Evolutionary conservation across 2,329 filamentous ascomycete genomes (phyloP).

Genomic region (Fusarium incarnatum): DNA sequence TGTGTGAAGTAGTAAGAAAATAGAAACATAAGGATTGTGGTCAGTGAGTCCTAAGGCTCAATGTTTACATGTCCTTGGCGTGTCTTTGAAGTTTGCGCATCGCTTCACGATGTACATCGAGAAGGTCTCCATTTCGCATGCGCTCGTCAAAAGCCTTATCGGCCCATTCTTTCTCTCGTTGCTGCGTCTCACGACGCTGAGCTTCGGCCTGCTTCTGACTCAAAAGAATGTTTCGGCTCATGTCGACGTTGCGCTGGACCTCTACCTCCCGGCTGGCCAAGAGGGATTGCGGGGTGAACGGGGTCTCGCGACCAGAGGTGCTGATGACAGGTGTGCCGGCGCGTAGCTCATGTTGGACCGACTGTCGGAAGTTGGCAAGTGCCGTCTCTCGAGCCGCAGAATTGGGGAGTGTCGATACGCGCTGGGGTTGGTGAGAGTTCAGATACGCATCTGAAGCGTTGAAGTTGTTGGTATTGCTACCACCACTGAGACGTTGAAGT

Average conservation of each 20-base stretch:
- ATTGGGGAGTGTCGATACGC: conserved; percentile 58
- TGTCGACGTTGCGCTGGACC: conserved; percentile 62
- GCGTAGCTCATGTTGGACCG: conserved; percentile 71
- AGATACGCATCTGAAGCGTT: conserved; percentile 52
- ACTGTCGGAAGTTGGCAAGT: conserved; percentile 75
- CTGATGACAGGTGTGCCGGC: conserved; percentile 52
- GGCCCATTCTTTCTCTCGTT: conserved; percentile 66
- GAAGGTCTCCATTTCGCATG: conserved; percentile 81
- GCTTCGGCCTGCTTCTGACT: conserved; percentile 72
- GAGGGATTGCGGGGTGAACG: conserved; percentile 52
- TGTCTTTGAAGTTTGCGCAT: conserved; percentile 80
- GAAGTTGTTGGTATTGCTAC: conserved; percentile 48
- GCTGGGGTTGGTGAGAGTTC: conserved; percentile 67
- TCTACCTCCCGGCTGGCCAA: conserved; percentile 54
- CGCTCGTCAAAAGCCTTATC: conserved; percentile 76
- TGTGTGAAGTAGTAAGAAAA: conserved; percentile 24
- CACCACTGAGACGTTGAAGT: conserved; percentile 43
- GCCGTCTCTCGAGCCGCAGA: conserved; percentile 65
- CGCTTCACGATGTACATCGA: conserved; percentile 81
- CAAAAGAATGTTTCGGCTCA: conserved; percentile 67
- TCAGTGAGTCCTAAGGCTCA: not conserved
- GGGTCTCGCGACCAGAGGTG: conserved; percentile 53
- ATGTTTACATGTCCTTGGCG: conserved; percentile 50
- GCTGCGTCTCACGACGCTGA: conserved; percentile 68
- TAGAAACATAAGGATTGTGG: conserved; percentile 19